Evolutionary conservation across 176 grass and related monocot genomes (phyloP), one percentile per base, ranked within the genome.

Genomic region (Saccharum officinarum): DNA sequence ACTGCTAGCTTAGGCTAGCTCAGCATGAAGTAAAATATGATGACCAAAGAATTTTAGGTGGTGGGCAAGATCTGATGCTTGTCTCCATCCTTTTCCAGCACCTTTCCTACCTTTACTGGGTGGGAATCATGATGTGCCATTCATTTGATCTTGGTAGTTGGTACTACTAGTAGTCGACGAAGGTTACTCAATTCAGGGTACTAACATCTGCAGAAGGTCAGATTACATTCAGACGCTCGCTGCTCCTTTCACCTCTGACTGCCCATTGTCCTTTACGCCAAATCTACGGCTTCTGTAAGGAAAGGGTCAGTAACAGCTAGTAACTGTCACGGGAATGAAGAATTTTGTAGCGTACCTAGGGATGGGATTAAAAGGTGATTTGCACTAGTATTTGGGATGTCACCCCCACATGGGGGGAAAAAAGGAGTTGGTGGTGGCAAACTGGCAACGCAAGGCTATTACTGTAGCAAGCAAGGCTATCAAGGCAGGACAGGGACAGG

Each of bases 21-120:
- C 76, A 60, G 30, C 60, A 79, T 62, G 59, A n/a, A 85, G 78
- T 83, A 52, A 74, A 60, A 74, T 15, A 22, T 33, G 26, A 9
- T 61, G 45, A 14, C 60, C 4, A 47, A 10, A 30, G 23, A 83
- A 86, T 79, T 73, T 46, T 65, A 46, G 44, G 74, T 71, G 73
- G 68, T 75, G 28, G 60, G 80, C 75, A 80, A 87, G 89, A 87
- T 91, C 69, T 84, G 69, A 91, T 84, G 75, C 23, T 76, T 87
- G 84, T 76, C 89, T 50, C 61, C 80, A 63, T 87, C 75, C 75
- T 62, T 87, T 81, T 84, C 39, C 18, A 61, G 50, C 72, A 10
- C 67, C 65, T 73, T 78, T 75, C 20, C 33, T 75, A 75, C 17
- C 78, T 75, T 76, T 42, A 16, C 39, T n/a, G 9, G 12, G 18